Percentiles rank a stretch among this genome's conserved stretches.
Conservation (phyloP, 2,329 filamentous ascomycete species). For the Bipolaris gigantea region DNA sequence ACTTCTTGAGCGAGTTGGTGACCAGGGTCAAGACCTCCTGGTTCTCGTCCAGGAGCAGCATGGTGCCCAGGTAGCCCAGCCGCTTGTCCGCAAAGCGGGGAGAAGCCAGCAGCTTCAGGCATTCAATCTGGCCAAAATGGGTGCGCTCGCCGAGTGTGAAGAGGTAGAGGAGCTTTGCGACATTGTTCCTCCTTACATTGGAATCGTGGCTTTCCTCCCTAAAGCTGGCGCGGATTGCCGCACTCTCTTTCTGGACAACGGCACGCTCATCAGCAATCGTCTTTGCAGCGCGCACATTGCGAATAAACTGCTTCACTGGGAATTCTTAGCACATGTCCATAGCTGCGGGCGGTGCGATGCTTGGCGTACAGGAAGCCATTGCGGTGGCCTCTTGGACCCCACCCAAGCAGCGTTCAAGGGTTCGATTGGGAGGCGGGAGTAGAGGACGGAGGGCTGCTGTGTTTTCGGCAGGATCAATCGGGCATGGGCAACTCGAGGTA, state of each 20-base stretch:
- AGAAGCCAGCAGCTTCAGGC: conserved; percentile 93
- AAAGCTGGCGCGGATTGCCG: conserved; percentile 95
- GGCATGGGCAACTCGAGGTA: conserved; percentile 5
- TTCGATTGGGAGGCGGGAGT: conserved; percentile 14
- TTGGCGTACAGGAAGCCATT: conserved; percentile 61
- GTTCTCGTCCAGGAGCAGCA: conserved; percentile 94
- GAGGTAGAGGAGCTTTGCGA: conserved; percentile 95
- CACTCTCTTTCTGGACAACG: conserved; percentile 98
- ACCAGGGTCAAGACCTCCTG: conserved; percentile 97
- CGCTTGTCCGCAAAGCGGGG: conserved; percentile 98
- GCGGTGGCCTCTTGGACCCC: conserved; percentile 55
- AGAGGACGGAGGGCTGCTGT: conserved; percentile 1
- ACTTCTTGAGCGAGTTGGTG: conserved; percentile 98
- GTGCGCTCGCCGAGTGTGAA: conserved; percentile 97
- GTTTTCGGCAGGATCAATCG: not conserved
- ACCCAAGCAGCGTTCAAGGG: conserved; percentile 37
- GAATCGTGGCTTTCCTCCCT: conserved; percentile 94
- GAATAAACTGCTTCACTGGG: conserved; percentile 98
- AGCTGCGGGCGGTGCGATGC: conserved; percentile 23
- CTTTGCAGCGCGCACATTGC: conserved; percentile 97
- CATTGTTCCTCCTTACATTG: conserved; percentile 93
- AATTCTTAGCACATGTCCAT: conserved; percentile 33
- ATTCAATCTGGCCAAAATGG: conserved; percentile 99
- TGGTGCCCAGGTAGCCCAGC: conserved; percentile 91
- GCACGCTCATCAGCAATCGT: conserved; percentile 98